These are phyloP conservation scores for Poa pratensis DNA, from an alignment of 176 grass and related monocot genomes.

Conservation along the genomic window DNA sequence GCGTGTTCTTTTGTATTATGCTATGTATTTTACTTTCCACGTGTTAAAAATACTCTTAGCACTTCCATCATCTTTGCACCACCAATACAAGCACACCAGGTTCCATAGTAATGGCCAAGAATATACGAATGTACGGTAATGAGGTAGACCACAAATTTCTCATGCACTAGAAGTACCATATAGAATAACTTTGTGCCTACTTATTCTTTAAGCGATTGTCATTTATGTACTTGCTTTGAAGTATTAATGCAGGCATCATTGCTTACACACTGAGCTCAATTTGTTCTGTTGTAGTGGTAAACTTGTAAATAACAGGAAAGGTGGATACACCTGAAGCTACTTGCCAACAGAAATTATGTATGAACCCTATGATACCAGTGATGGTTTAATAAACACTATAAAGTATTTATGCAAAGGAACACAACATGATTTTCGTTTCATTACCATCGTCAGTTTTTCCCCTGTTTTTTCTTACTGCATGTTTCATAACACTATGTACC, in stretches of 20 bases:
- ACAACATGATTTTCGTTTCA: constrained; percentile 22
- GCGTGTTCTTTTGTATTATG: constrained; percentile 5
- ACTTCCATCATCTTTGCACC: constrained; percentile 12
- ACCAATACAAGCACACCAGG: neutral
- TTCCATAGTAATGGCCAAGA: constrained; percentile 8
- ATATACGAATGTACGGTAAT: constrained; percentile 8
- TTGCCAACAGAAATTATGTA: constrained; percentile 22
- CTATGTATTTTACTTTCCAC: constrained; percentile 12
- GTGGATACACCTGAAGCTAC: neutral
- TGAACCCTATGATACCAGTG: neutral
- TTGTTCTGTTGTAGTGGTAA: constrained; percentile 3
- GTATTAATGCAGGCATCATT: neutral
- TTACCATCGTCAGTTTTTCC: neutral
- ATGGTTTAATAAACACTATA: neutral
- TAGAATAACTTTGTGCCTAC: neutral
- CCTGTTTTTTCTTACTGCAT: neutral
- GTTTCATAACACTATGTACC: constrained; percentile 17
- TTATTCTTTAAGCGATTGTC: neutral
- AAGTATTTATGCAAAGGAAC: neutral
- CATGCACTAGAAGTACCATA: constrained; percentile 24
- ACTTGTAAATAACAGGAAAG: neutral
- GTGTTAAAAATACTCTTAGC: constrained; percentile 9
- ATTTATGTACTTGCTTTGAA: constrained; percentile 29
- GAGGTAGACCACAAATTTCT: neutral
- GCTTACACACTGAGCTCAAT: neutral